These are phyloP conservation scores for Chondrus crispus DNA, from an alignment of 23 red algal genomes.

Conservation along the genomic window DNA sequence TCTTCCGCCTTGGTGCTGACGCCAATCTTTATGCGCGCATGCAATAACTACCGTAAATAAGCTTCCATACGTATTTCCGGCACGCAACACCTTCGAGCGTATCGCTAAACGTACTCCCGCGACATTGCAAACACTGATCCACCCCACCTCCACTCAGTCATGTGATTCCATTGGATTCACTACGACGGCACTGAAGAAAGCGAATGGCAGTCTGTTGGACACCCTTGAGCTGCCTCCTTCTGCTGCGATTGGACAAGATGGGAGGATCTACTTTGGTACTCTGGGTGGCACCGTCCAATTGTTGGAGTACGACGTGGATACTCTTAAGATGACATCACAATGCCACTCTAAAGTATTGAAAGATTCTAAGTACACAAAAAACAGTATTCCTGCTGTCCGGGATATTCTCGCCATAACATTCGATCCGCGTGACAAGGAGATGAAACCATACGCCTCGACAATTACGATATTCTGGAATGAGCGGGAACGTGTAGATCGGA, in stretches of 20 bases:
- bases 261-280: slow-evolving; percentile 56
- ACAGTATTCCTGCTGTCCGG: not conserved
- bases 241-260: slow-evolving; percentile 12
- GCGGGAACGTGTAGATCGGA: not conserved
- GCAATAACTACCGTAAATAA: too few species aligned
- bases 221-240: slow-evolving; percentile 28
- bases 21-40: too few species aligned
- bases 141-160: too few species aligned
- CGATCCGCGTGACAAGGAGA: slow-evolving; percentile 27
- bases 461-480: slow-evolving; percentile 36
- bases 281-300: slow-evolving; percentile 25
- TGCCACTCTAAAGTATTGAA: slow-evolving; percentile 29
- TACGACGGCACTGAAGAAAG: not conserved
- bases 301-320: slow-evolving; percentile 13
- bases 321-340: not conserved
- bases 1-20: too few species aligned
- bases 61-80: too few species aligned
- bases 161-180: slow-evolving; percentile 40
- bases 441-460: slow-evolving; percentile 46
- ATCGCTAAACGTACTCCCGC: too few species aligned
- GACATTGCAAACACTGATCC: too few species aligned
- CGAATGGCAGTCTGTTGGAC: not conserved
- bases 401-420: slow-evolving; percentile 58
- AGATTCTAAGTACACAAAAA: not conserved
- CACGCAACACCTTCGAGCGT: too few species aligned